These are phyloP conservation scores for Blepharisma undulans DNA, from an alignment of 169 alveolate species.

Conservation along the genomic window DNA sequence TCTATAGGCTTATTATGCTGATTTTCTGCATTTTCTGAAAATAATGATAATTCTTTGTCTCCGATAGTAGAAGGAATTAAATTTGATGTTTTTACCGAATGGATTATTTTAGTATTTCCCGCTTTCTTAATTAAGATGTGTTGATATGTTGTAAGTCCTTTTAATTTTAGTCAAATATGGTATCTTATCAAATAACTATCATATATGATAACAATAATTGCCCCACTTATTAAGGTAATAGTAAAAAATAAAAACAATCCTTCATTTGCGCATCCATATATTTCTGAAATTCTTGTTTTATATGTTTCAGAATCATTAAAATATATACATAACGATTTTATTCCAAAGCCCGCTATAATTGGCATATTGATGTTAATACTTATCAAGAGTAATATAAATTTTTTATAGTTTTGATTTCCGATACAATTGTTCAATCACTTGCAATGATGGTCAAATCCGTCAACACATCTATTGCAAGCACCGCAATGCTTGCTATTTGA, in stretches of 20 bases:
- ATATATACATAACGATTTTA: background rate
- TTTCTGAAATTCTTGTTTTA: background rate
- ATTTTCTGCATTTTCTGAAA: background rate
- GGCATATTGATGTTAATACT: constrained; percentile 9
- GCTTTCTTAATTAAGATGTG: background rate
- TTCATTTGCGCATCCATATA: background rate
- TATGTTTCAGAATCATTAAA: background rate
- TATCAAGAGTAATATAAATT: background rate
- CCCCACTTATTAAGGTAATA: background rate
- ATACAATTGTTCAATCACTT: constrained; percentile 62
- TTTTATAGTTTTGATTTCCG: constrained; percentile 47
- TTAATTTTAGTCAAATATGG: constrained; percentile 23
- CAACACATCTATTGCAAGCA: constrained; percentile 56
- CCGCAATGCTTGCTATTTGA: constrained; percentile 33
- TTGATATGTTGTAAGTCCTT: constrained; percentile 9
- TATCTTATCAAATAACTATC: constrained; percentile 14
- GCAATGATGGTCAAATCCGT: constrained; percentile 65
- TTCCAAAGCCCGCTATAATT: background rate
- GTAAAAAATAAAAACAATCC: background rate
- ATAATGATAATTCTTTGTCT: background rate
- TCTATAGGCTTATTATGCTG: background rate
- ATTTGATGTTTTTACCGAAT: background rate
- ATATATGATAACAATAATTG: background rate
- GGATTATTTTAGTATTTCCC: background rate
- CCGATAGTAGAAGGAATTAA: background rate